Conservation (phyloP, 176 grass and related monocot species). For the Ensete ventricosum region DNA sequence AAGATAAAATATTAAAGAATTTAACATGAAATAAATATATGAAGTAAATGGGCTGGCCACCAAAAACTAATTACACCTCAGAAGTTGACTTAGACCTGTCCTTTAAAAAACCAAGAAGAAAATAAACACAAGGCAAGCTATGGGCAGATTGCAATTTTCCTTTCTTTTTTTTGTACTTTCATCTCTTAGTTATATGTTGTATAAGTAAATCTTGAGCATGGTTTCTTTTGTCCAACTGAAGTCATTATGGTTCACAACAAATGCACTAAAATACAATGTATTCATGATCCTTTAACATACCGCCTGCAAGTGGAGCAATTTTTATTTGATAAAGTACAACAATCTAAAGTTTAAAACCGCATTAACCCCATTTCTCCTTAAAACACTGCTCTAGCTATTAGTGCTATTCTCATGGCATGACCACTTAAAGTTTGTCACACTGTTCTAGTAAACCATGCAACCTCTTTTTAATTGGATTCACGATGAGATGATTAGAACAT, state of each 20-base stretch:
- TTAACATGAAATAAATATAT: too few species aligned
- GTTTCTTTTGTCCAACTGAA: not conserved
- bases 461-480: not conserved
- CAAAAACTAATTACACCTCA: too few species aligned
- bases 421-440: too few species aligned
- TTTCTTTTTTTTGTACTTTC: too few species aligned
- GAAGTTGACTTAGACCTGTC: too few species aligned
- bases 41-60: too few species aligned
- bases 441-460: not conserved
- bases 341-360: too few species aligned
- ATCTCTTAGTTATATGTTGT: too few species aligned
- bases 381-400: not conserved
- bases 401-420: not conserved
- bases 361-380: not conserved
- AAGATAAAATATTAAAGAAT: too few species aligned
- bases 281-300: not conserved
- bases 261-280: not conserved
- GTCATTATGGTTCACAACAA: not conserved
- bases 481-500: constrained; percentile 21
- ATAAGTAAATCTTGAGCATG: not conserved
- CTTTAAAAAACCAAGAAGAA: too few species aligned
- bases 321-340: not conserved
- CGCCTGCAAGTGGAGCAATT: not conserved
- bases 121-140: too few species aligned
- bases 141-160: too few species aligned